Base-by-base conservation (phyloP, 257 asterid genomes). In the Nicotiana obtusifolia region DNA sequence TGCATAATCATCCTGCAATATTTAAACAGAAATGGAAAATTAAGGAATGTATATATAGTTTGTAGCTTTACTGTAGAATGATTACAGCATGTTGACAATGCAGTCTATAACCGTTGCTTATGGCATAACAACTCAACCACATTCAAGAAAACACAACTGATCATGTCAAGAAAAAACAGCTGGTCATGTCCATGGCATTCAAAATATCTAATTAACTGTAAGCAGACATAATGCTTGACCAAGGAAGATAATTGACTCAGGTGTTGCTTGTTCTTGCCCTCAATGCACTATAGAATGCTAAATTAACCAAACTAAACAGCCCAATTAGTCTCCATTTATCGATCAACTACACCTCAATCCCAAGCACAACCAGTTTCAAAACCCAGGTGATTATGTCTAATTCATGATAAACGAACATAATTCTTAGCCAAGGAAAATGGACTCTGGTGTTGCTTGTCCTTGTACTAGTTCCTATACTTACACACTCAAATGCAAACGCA, bases 1-100 rank as follows among this genome's bases (percentile, higher is more conserved):
- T 95, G 88, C 71, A 86, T 80, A 84, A 95, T 92, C 98, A 95
- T 93, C 98, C 99, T 95, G 91, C 88, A 86, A 87, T 53, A 83
- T 47, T 68, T 31, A 64, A 15, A 22, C 71, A 5, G 64, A 52
- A 76, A 81, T 41, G 54, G 41, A 8, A 19, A 62, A 20, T 79
- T 35, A 41, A 62, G 41, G 31, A 62, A 19, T 19, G 4, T 44
- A 16, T 22, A 33, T 24, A 20, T 41, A 26, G 15, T 22, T 37
- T 80, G 31, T 22, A 64, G 62, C 64, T 41, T 71, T 24, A 15
- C 22, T 71, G 30, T 30, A 71, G 60, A 71, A 41, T 71, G 37
- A 71, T 71, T 41, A 44, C 60, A 44, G 54, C 4, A 14, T 19
- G 7, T 59, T 33, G 20, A 22, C 33, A 68, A 47, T 44, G 73